These are phyloP conservation scores for Ceratocystis harringtonii DNA, from an alignment of 2,329 filamentous ascomycete species.

Conservation along the genomic window DNA sequence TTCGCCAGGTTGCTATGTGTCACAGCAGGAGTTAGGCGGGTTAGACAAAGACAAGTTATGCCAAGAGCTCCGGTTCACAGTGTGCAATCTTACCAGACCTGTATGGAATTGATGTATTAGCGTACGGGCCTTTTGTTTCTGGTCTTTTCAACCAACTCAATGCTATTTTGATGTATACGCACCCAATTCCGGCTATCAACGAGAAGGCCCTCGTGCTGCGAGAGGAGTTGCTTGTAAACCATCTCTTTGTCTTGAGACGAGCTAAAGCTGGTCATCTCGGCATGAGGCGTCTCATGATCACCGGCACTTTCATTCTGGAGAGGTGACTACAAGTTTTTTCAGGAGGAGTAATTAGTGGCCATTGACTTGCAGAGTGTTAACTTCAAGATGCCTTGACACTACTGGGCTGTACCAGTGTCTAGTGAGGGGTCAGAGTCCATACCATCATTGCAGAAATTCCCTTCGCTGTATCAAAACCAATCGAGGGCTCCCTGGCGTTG, in stretches of 20 bases:
- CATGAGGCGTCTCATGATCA: slow-evolving; percentile 33
- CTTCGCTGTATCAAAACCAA: background rate
- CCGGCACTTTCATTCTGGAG: background rate
- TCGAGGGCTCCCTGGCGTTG: background rate
- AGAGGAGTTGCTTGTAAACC: slow-evolving; percentile 58
- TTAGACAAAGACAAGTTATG: background rate
- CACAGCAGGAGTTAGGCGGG: background rate
- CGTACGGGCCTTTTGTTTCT: background rate
- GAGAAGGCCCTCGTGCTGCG: slow-evolving; percentile 54
- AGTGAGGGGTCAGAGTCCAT: background rate
- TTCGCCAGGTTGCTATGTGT: slow-evolving; percentile 57
- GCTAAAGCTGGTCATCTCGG: slow-evolving; percentile 61
- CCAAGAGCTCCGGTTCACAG: background rate
- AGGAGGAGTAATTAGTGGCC: background rate
- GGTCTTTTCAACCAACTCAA: too few relatives aligned
- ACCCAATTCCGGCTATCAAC: slow-evolving; percentile 70
- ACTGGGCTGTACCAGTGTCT: background rate
- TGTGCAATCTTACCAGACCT: background rate
- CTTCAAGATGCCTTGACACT: background rate
- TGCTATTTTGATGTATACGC: slow-evolving; percentile 21
- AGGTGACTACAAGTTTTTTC: background rate
- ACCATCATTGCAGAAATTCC: background rate
- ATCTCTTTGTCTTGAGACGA: slow-evolving; percentile 52
- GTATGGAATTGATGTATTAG: background rate
- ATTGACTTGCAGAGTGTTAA: background rate